These are phyloP conservation scores for Colletotrichum plurivorum DNA, from an alignment of 2,329 filamentous ascomycete species.

Conservation along the genomic window DNA sequence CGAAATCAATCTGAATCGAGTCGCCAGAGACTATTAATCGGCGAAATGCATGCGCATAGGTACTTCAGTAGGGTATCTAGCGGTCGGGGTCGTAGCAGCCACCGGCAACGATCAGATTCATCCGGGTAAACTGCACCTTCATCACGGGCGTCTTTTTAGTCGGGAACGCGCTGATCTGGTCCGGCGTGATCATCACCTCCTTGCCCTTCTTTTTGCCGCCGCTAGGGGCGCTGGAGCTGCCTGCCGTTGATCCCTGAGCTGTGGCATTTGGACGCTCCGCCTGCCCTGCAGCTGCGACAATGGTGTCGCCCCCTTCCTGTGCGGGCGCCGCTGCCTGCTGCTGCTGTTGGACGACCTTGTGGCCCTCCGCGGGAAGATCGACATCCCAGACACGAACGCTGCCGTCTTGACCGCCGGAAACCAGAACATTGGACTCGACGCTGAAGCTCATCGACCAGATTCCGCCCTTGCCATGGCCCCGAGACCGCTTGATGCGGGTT, in stretches of 20 bases:
- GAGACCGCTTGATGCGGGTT: constrained; percentile 89
- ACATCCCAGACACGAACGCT: constrained; percentile 97
- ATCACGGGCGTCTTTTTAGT: constrained; percentile 97
- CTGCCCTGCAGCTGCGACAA: constrained; percentile 47
- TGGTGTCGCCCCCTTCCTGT: constrained; percentile 49
- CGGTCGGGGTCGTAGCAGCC: constrained; percentile 75
- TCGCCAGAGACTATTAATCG: constrained; percentile 4
- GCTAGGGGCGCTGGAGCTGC: constrained; percentile 46
- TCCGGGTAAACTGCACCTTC: constrained; percentile 92
- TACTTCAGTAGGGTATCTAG: constrained; percentile 43
- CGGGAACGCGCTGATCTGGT: constrained; percentile 94
- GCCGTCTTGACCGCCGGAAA: constrained; percentile 91
- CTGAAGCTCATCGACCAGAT: constrained; percentile 96
- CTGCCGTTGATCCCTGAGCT: constrained; percentile 45
- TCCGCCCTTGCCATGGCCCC: constrained; percentile 92
- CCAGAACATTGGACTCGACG: constrained; percentile 90
- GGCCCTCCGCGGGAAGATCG: constrained; percentile 76
- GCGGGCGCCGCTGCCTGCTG: constrained; percentile 34
- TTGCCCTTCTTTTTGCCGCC: constrained; percentile 83
- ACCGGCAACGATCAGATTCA: constrained; percentile 93
- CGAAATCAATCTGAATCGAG: constrained; percentile 27
- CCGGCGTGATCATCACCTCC: constrained; percentile 89
- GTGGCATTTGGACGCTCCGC: constrained; percentile 46
- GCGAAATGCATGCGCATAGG: neutral
- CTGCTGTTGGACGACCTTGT: constrained; percentile 61